Evolutionary conservation across 108 stramenopile species (phyloP), one percentile per base, ranked within the genome.

Genomic region (Epithemia pelagica): DNA sequence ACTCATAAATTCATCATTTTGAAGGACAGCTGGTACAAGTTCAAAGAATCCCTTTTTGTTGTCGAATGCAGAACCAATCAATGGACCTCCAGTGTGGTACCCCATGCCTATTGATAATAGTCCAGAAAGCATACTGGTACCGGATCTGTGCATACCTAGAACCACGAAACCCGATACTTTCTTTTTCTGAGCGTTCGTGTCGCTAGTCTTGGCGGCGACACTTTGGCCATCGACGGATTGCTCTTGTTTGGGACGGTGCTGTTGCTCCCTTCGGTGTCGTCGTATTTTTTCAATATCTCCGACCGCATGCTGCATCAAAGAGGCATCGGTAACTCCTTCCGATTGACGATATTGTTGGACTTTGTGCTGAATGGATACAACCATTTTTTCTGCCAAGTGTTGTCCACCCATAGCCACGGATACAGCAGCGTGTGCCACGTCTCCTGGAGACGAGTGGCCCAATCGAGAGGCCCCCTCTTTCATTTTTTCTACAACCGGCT

Each of bases 1-100:
- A 0, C 54, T 56, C 79, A 96, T 81, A 56, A 96, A 88, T 65
- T 89, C 86, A 74, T 96, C 95, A 70, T 94, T 92, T 69, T 92
- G 91, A 22, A 91, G 61, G 0, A 96, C 95, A 27, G 83, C 81
- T 29, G 90, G 87, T 23, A 86, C 65, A 30, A 82, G 79, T 64
- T 96, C 95, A 68, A 87, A 96, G 62, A 96, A 96, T 46, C 92
- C 95, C 65, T 90, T 92, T 62, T 85, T 87, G 59, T 96, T 96
- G 66, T 96, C 95, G 75, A 83, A 84, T 20, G 71, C 62, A 37
- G 66, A 31, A 20, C 67, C 76, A 61, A 82, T 87, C 25, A 80
- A 62, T 30, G 82, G 82, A 2, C 84, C 84, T 32, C 94, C 94
- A 2, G 84, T 82, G 25, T 83, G 71, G 62, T 91, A 87, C 30